Conservation (phyloP, 345 rosid genomes). For the Pugionium dolabratum region DNA sequence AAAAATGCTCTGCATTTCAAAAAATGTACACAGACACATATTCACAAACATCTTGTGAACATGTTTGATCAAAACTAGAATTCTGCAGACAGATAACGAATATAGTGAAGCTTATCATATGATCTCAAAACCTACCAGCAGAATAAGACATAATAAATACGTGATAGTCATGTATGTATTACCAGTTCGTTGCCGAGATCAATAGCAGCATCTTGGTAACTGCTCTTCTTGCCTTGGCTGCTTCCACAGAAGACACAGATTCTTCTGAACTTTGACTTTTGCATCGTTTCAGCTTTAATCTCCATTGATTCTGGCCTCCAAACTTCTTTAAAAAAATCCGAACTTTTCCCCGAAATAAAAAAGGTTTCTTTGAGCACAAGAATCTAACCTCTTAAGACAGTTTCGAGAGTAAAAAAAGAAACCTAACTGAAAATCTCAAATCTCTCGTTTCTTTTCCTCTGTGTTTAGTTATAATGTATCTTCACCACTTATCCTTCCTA, state of each 20-base stretch:
- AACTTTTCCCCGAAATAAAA: constrained; percentile 1
- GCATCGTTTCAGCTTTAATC: constrained; percentile 45
- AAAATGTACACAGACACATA: not conserved
- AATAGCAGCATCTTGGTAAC: constrained; percentile 88
- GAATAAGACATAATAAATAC: not conserved
- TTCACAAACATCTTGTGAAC: not conserved
- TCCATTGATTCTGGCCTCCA: constrained; percentile 43
- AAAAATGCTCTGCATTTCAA: no score
- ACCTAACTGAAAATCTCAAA: no score
- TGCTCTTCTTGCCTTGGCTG: constrained; percentile 80
- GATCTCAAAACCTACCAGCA: not conserved
- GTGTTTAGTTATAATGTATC: not conserved
- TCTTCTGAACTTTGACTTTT: constrained; percentile 64
- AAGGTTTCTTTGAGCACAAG: constrained; percentile 35
- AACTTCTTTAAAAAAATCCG: no score
- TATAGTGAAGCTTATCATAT: not conserved
- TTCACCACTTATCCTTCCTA: constrained; percentile 5
- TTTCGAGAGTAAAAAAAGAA: no score
- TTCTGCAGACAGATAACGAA: constrained; percentile 6
- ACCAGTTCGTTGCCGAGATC: constrained; percentile 87
- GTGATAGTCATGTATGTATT: not conserved
- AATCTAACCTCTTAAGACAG: not conserved
- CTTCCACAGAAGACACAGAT: constrained; percentile 90
- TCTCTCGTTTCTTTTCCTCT: not conserved
- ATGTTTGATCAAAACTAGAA: no score